Evolutionary conservation across 768 basidiomycete genomes (phyloP), one percentile per base, ranked within the genome.

Genomic region (Heimioporus sp.): DNA sequence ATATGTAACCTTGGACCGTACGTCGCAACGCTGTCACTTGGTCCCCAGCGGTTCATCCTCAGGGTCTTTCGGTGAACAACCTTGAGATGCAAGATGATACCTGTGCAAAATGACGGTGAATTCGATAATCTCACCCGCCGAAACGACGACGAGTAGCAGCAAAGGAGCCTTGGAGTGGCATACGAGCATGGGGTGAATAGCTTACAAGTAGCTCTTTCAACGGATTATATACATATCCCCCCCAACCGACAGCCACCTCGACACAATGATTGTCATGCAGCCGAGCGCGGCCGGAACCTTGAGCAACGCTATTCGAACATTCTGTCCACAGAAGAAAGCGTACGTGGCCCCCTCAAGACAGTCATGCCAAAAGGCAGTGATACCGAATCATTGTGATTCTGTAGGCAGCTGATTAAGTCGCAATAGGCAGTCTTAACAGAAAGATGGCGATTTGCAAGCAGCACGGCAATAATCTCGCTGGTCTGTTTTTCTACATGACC

Each of bases 51-150:
- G 57, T 24, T 55, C 51, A 10, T n/a, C 45, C 8, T 67, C 65
- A 3, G 45, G 31, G 19, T 43, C 46, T 37, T 69, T 68, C 1
- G 73, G 71, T 13, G 91, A 62, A 41, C 93, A 75, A 51, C 93
- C 86, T 64, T 93, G 89, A 0, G 90, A 92, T 3, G 91, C 86
- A 5, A 97, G 80, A 30, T 83, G 81, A 4, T 90, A 92, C 7
- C 86, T 87, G 67, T 95, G 93, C 0, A 93, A 93, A 92, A 95
- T 95, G 52, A 93, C 86, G 4, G 92, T 97, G 1, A 92, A 91
- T 31, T 87, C 86, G 1, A 89, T 63, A 44, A 91, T 84, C 35
- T 86, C 87, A 48, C 87, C 81, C 30, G 85, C 83, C 84, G 54
- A 36, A 52, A 46, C 11, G 21, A 49, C 21, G 24, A 30, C 66